These are phyloP conservation scores for Suhomyces yuchorum DNA, from an alignment of 1,139 yeast genomes.

Conservation along the genomic window DNA sequence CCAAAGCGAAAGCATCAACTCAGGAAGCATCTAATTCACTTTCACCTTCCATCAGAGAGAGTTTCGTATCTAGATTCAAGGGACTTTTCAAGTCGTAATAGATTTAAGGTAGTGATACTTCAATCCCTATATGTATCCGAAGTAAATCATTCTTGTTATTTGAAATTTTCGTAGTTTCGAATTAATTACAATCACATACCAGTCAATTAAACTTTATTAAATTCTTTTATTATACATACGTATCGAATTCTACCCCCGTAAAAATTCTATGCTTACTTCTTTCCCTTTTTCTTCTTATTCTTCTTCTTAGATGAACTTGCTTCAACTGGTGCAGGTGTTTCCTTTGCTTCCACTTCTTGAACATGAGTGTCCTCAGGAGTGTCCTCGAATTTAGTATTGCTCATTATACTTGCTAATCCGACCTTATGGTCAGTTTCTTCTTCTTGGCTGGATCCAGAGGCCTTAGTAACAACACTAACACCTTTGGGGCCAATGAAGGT, in stretches of 20 bases:
- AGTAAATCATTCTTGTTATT: not conserved
- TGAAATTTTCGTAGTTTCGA: slow-evolving; percentile 1
- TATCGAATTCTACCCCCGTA: not conserved
- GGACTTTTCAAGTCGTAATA: slow-evolving; percentile 34
- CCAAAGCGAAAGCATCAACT: slow-evolving; percentile 7
- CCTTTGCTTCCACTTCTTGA: slow-evolving; percentile 12
- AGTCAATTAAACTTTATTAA: not conserved
- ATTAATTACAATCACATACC: not conserved
- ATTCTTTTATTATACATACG: not conserved
- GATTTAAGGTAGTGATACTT: not conserved
- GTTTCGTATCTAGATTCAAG: slow-evolving; percentile 36
- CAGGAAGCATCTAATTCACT: slow-evolving; percentile 7
- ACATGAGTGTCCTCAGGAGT: slow-evolving; percentile 13
- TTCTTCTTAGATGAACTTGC: slow-evolving; percentile 15
- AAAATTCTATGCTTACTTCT: slow-evolving; percentile 4
- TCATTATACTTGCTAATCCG: slow-evolving; percentile 47
- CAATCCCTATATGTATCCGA: not conserved
- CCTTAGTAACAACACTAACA: slow-evolving; percentile 42
- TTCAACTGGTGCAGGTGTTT: slow-evolving; percentile 9
- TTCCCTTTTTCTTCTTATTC: slow-evolving; percentile 20
- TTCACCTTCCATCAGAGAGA: slow-evolving; percentile 26
- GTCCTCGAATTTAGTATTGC: slow-evolving; percentile 39
- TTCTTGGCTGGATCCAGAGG: slow-evolving; percentile 14
- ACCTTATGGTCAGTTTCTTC: slow-evolving; percentile 25
- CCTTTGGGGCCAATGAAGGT: slow-evolving; percentile 88